phyloP scores from a whole-genome alignment of 176 grass and related monocot genomes.

The Triticum turgidum region DNA sequence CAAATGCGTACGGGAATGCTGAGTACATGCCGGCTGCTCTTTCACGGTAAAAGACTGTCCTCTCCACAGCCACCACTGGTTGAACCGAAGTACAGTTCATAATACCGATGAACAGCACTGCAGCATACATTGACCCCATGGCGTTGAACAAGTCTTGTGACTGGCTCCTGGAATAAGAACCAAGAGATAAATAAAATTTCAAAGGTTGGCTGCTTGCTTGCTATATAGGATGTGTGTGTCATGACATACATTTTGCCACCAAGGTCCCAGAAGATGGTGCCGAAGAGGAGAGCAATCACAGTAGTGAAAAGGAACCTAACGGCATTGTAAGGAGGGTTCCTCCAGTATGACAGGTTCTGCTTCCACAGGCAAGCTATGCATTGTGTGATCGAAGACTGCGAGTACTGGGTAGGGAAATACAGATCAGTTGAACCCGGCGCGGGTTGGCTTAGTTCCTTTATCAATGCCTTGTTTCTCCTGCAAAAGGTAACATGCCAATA shows the following conservation, averaged over 20 bases:
- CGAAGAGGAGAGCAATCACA: conserved; percentile 58
- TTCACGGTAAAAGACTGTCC: conserved; percentile 93
- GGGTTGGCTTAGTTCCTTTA: conserved; percentile 64
- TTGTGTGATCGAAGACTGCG: conserved; percentile 59
- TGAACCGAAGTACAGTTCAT: conserved; percentile 75
- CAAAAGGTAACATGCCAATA: conserved; percentile 3
- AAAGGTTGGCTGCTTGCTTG: background rate
- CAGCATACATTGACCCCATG: conserved; percentile 86
- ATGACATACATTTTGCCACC: conserved; percentile 68
- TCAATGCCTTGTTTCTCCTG: conserved; percentile 74
- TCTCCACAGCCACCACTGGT: conserved; percentile 75
- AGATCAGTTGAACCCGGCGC: conserved; percentile 58
- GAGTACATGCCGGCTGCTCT: conserved; percentile 89
- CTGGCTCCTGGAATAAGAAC: conserved; percentile 36
- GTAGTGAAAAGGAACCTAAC: conserved; percentile 72
- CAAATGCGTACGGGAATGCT: conserved; percentile 93
- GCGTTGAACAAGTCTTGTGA: conserved; percentile 72
- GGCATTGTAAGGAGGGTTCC: conserved; percentile 83
- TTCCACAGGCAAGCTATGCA: conserved; percentile 88
- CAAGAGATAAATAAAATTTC: background rate
- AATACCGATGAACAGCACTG: conserved; percentile 67
- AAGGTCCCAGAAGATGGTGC: conserved; percentile 89
- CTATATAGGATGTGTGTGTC: conserved; percentile 5
- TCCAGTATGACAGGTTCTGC: conserved; percentile 82
- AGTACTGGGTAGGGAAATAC: conserved; percentile 59